Evolutionary conservation across 2,329 filamentous ascomycete species (phyloP).

Genomic region (Trichoderma lentiforme): DNA sequence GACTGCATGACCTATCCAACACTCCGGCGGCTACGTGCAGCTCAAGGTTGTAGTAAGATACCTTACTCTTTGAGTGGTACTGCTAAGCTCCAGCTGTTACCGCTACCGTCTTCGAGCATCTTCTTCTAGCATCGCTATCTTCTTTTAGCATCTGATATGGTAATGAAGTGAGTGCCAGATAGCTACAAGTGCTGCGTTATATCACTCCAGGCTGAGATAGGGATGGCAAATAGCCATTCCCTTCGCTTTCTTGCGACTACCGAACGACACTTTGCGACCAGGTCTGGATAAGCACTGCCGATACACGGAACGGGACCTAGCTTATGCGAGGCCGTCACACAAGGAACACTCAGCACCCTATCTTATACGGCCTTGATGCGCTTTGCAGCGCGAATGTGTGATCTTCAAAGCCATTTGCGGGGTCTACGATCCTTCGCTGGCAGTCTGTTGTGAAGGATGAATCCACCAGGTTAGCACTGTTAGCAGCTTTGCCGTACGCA

Average conservation of each 20-base stretch:
- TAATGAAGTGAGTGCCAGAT: neutral
- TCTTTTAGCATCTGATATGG: neutral
- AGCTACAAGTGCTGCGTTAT: neutral
- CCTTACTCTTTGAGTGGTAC: neutral
- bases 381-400: neutral
- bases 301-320: neutral
- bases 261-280: neutral
- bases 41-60: neutral
- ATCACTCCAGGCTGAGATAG: neutral
- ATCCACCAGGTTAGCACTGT: neutral
- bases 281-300: neutral
- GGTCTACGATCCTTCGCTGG: conserved; percentile 1
- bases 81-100: neutral
- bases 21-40: neutral
- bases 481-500: neutral
- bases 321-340: neutral
- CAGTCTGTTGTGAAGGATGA: neutral
- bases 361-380: neutral
- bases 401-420: neutral
- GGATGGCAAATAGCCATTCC: neutral
- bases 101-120: neutral
- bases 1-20: neutral
- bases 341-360: neutral
- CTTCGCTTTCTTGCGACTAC: neutral
- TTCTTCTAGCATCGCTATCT: neutral